Percentiles rank a stretch among this genome's conserved stretches.
Conservation (phyloP, 345 rosid species). For the Dovyalis caffra region DNA sequence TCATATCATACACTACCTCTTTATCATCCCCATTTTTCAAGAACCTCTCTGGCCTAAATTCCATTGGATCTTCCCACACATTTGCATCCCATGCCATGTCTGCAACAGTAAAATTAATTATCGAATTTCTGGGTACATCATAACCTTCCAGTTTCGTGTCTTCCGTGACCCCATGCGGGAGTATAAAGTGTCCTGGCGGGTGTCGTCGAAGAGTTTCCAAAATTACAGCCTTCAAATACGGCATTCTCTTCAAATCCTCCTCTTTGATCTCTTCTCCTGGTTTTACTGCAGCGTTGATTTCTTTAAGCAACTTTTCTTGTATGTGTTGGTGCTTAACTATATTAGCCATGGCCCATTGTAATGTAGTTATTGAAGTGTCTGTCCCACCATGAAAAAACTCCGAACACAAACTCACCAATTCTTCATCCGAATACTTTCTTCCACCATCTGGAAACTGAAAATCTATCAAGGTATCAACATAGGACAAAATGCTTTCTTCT, state of each 20-base stretch:
- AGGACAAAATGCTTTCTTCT: not conserved
- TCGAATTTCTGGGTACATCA: constrained; percentile 11
- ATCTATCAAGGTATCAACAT: constrained; percentile 3
- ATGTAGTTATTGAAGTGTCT: constrained; percentile 15
- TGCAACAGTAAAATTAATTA: constrained; percentile 21
- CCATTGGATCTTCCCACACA: constrained; percentile 25
- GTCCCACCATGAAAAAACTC: constrained; percentile 20
- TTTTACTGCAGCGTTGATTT: constrained; percentile 11
- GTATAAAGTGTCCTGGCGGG: constrained; percentile 19
- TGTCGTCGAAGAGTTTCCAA: constrained; percentile 14
- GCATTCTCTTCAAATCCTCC: constrained; percentile 10
- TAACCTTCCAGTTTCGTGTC: constrained; percentile 13
- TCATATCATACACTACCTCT: constrained; percentile 10
- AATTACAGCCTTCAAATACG: constrained; percentile 12
- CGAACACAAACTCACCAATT: constrained; percentile 10
- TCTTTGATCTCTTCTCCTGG: constrained; percentile 8
- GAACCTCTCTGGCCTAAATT: constrained; percentile 21
- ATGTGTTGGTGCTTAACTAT: constrained; percentile 13
- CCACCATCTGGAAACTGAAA: not conserved
- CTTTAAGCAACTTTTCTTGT: not conserved
- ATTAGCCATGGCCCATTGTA: constrained; percentile 23
- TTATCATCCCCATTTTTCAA: not conserved
- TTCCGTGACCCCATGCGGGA: constrained; percentile 9
- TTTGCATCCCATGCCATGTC: constrained; percentile 20
- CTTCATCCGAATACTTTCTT: constrained; percentile 10